phyloP scores from a whole-genome alignment of 108 stramenopile genomes.

The Epipyxis sp. region DNA sequence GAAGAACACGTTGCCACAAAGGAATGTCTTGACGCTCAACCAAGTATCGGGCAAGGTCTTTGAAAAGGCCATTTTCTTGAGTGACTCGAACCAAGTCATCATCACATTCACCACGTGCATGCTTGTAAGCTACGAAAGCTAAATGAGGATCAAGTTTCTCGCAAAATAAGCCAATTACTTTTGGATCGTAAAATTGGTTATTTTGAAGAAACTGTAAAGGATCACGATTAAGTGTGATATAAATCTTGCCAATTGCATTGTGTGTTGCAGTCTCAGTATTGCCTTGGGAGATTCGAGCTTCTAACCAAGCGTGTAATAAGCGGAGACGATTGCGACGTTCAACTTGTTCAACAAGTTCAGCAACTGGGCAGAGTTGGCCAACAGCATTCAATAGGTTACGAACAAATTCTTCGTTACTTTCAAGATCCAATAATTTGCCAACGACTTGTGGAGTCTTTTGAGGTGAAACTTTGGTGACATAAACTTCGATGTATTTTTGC shows the following conservation, averaged over 20 bases:
- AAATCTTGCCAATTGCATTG: constrained; percentile 99
- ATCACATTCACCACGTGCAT: constrained; percentile 91
- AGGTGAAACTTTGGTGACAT: constrained; percentile 94
- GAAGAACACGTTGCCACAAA: constrained; percentile 93
- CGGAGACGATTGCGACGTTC: constrained; percentile 71
- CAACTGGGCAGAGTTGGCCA: constrained; percentile 95
- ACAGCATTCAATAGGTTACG: constrained; percentile 95
- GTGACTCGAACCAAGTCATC: constrained; percentile 94
- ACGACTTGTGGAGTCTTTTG: constrained; percentile 96
- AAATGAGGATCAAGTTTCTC: constrained; percentile 98
- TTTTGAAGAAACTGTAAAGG: constrained; percentile 93
- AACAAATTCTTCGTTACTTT: constrained; percentile 88
- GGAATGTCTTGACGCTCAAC: constrained; percentile 96
- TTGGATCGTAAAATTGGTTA: constrained; percentile 99
- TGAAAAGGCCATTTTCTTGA: constrained; percentile 92
- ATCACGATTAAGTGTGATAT: constrained; percentile 97
- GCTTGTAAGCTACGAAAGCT: constrained; percentile 98
- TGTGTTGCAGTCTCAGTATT: constrained; percentile 98
- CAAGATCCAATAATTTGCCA: constrained; percentile 95
- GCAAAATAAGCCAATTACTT: constrained; percentile 93
- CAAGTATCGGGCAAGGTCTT: constrained; percentile 96
- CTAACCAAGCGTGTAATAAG: constrained; percentile 95
- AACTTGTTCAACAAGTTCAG: constrained; percentile 90
- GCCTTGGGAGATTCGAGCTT: constrained; percentile 97
- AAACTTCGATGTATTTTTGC: constrained; percentile 98